Conservation (phyloP, 139 green algal species). For the Closterium sp. region DNA sequence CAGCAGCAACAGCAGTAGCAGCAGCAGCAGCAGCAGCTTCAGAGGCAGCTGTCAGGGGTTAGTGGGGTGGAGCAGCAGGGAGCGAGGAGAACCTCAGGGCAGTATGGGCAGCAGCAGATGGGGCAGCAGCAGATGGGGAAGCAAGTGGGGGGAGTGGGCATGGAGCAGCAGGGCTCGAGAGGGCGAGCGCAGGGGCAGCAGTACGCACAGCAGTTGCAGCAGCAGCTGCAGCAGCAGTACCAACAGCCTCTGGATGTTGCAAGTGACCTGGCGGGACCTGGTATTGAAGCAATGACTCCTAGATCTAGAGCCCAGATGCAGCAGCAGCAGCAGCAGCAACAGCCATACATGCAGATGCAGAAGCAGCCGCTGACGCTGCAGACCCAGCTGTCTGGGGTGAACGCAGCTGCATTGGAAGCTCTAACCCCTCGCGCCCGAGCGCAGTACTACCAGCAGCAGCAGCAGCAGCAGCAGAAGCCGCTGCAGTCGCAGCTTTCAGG, state of each 20-base stretch:
- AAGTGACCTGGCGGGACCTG: background rate
- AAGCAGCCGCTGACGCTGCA: background rate
- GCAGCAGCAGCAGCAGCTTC: slow-evolving; percentile 1
- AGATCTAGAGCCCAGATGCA: background rate
- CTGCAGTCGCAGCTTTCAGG: background rate
- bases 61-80: background rate
- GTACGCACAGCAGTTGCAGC: background rate
- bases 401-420: background rate
- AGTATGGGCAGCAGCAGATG: background rate
- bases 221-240: background rate
- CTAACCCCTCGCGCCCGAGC: background rate
- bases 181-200: background rate
- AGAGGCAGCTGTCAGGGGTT: background rate
- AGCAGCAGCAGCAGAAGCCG: background rate
- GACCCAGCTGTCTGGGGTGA: background rate
- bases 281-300: background rate
- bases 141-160: background rate
- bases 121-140: background rate
- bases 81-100: background rate
- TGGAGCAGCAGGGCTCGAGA: background rate
- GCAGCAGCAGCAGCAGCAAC: background rate
- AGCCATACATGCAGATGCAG: background rate
- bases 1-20: background rate
- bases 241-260: background rate
- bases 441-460: background rate